Conservation (phyloP, 495 filamentous ascomycete genomes). For the Aspergillus conjunctus region DNA sequence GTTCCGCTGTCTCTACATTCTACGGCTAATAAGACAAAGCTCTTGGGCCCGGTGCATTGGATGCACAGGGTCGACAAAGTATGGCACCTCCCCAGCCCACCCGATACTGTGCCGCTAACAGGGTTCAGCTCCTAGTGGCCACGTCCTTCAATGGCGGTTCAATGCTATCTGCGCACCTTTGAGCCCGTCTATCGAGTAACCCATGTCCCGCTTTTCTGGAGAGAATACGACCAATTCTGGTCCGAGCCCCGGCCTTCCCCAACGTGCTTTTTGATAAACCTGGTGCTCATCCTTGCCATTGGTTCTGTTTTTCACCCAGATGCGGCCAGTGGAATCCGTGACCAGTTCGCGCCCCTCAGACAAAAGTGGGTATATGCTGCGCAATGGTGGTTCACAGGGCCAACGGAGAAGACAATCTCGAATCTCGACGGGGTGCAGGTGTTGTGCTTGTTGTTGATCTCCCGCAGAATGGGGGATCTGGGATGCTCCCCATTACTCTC, state of each 20-base stretch:
- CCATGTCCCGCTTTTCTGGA: constrained; percentile 50
- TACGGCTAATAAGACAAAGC: constrained; percentile 48
- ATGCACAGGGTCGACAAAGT: constrained; percentile 43
- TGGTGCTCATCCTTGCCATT: constrained; percentile 29
- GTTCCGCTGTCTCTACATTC: too few species aligned
- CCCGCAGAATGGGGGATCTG: constrained; percentile 50
- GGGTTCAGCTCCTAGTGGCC: constrained; percentile 20
- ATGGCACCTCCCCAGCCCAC: constrained; percentile 11
- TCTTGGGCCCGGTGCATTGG: constrained; percentile 45
- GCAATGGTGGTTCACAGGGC: constrained; percentile 55
- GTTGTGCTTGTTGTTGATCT: constrained; percentile 51
- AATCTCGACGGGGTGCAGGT: constrained; percentile 50
- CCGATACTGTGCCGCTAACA: constrained; percentile 7
- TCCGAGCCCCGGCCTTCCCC: constrained; percentile 31
- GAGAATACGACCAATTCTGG: constrained; percentile 46
- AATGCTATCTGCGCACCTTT: constrained; percentile 49
- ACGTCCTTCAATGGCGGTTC: constrained; percentile 23
- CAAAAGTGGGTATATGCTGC: constrained; percentile 52
- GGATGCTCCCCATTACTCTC: constrained; percentile 52
- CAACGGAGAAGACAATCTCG: constrained; percentile 47
- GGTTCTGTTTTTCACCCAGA: constrained; percentile 35
- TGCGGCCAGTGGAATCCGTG: background rate
- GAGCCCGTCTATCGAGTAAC: constrained; percentile 51
- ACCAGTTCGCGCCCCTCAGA: constrained; percentile 9
- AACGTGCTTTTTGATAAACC: constrained; percentile 26